phyloP scores from a whole-genome alignment of 2,329 filamentous ascomycete genomes.

The Colletotrichum sp. region DNA sequence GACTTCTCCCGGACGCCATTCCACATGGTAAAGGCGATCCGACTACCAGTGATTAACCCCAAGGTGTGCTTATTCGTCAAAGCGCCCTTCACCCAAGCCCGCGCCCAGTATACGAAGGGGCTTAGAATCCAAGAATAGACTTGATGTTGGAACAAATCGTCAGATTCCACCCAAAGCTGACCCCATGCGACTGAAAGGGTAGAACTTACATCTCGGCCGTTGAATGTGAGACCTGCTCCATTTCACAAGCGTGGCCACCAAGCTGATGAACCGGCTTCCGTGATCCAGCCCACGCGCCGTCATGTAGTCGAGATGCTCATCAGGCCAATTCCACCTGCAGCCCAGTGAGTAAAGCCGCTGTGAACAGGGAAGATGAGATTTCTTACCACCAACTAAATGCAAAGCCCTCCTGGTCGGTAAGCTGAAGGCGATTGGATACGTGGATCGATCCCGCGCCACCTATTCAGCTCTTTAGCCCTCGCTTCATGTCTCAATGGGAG shows the following conservation, averaged over 20 bases:
- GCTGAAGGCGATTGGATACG: background rate
- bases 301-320: background rate
- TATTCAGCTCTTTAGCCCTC: background rate
- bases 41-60: background rate
- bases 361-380: background rate
- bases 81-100: background rate
- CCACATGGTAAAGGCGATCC: background rate
- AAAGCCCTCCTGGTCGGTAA: background rate
- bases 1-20: background rate
- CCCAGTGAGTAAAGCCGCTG: background rate
- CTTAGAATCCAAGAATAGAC: background rate
- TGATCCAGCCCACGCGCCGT: background rate
- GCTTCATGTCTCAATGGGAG: too few relatives aligned
- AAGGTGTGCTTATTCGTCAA: background rate
- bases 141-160: background rate
- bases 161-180: rapidly evolving
- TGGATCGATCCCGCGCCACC: background rate
- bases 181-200: background rate
- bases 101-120: background rate
- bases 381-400: background rate
- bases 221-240: background rate
- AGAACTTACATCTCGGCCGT: background rate
- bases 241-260: background rate
- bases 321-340: background rate
- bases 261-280: background rate